Percentiles rank a stretch among this genome's conserved stretches.
phyloP scores from a whole-genome alignment of 305 asterid species.

The Rubia balearica region DNA sequence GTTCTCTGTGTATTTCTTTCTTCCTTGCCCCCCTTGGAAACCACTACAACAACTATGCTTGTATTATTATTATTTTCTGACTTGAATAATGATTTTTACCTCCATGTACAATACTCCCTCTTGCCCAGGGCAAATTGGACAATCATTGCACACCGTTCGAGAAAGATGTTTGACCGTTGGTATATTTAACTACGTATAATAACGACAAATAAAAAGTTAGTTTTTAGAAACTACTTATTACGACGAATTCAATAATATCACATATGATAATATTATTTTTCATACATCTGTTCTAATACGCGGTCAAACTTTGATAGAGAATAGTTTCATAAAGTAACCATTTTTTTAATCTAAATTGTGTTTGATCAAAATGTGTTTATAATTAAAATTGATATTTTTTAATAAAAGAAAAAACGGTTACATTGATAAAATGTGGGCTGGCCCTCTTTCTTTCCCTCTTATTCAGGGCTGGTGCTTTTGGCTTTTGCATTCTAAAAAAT shows the following conservation, averaged over 20 bases:
- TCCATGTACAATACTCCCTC: not conserved
- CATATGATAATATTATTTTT: no score
- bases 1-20: conserved; percentile 5
- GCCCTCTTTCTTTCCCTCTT: conserved; percentile 1
- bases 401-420: no score
- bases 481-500: not conserved
- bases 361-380: no score
- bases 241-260: no score
- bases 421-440: not conserved
- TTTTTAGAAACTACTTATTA: no score
- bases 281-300: no score
- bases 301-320: no score
- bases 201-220: no score
- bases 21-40: conserved; percentile 1
- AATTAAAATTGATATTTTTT: no score
- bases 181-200: no score
- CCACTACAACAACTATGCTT: not conserved
- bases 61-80: conserved; percentile 5
- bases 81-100: conserved; percentile 1
- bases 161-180: no score
- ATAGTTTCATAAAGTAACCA: no score
- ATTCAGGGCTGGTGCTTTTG: conserved; percentile 14
- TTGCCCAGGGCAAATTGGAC: not conserved
- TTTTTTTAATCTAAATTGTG: not conserved
- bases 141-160: not conserved